Percentiles rank a stretch among this genome's conserved stretches.
Evolutionary conservation across 2,329 filamentous ascomycete genomes (phyloP).

Genomic region (Penicillium sp.): DNA sequence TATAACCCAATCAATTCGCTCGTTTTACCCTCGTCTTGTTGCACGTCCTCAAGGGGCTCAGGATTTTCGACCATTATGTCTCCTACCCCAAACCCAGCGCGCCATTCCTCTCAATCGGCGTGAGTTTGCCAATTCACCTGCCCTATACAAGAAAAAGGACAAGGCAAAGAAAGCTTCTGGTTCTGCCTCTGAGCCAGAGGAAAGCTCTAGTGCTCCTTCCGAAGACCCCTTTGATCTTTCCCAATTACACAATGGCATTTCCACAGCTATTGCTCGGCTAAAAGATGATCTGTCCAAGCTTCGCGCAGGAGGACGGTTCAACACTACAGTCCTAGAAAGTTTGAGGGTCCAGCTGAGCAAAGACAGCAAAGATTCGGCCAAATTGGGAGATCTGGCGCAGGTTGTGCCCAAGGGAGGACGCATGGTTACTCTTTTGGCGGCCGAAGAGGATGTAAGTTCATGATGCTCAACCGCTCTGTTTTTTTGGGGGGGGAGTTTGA

Average conservation of each 20-base stretch:
- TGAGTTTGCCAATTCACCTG: conserved; percentile 46
- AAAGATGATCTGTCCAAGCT: conserved; percentile 63
- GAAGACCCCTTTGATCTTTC: conserved; percentile 63
- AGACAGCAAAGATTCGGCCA: conserved; percentile 51
- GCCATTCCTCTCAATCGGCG: conserved; percentile 9
- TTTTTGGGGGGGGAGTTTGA: too few relatives aligned
- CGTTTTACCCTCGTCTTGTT: neutral
- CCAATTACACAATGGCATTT: conserved; percentile 56
- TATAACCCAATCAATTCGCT: conserved; percentile 6
- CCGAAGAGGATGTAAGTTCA: conserved; percentile 61
- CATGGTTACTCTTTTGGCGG: conserved; percentile 61
- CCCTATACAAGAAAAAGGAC: conserved; percentile 55
- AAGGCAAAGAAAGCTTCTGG: conserved; percentile 49
- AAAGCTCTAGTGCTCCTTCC: conserved; percentile 28
- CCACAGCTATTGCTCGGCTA: conserved; percentile 55
- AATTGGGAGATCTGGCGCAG: conserved; percentile 64
- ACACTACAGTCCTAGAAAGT: conserved; percentile 60
- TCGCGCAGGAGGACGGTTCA: conserved; percentile 62
- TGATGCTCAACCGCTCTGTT: neutral
- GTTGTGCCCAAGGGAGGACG: conserved; percentile 65
- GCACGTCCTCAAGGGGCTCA: neutral
- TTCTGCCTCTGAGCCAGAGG: conserved; percentile 32
- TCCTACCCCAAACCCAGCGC: neutral
- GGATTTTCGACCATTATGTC: neutral
- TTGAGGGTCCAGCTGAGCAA: conserved; percentile 61